These are phyloP conservation scores for Monilinia laxa DNA, from an alignment of 2,329 filamentous ascomycete genomes.

Conservation along the genomic window DNA sequence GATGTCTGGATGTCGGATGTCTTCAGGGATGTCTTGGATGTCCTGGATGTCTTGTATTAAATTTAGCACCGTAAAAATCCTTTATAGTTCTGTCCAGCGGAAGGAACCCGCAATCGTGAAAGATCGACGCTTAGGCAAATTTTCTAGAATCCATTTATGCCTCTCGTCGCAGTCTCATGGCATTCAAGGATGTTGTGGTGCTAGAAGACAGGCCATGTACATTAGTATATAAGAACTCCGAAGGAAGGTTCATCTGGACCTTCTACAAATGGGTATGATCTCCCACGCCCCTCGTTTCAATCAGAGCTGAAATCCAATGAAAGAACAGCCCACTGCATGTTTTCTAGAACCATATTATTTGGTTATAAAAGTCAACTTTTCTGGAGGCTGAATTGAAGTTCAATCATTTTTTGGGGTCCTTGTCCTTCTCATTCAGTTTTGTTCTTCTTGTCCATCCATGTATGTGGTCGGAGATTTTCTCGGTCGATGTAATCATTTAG, in stretches of 20 bases:
- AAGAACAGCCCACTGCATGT: conserved; percentile 12
- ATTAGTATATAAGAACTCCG: conserved; percentile 12
- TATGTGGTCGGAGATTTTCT: conserved; percentile 21
- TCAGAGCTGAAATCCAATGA: conserved; percentile 22
- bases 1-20: conserved; percentile 1
- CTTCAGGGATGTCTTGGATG: conserved; percentile 12
- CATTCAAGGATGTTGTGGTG: conserved; percentile 15
- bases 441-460: conserved; percentile 10
- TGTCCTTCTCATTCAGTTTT: conserved; percentile 3
- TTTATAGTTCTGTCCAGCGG: conserved; percentile 15
- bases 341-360: conserved; percentile 1
- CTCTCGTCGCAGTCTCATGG: conserved; percentile 18
- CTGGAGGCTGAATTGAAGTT: conserved; percentile 19
- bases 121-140: conserved; percentile 21
- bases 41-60: conserved; percentile 3
- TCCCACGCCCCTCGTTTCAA: conserved; percentile 19
- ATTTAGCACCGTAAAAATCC: conserved; percentile 13
- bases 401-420: conserved; percentile 1
- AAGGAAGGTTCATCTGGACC: conserved; percentile 21
- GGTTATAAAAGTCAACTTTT: neutral
- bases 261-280: conserved; percentile 22
- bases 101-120: conserved; percentile 17
- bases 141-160: conserved; percentile 16
- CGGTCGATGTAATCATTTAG: conserved; percentile 14
- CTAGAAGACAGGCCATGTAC: conserved; percentile 7